Percentiles rank a stretch among this genome's conserved stretches.
Conservation (phyloP, 257 asterid genomes). For the Craterostigma plantagineum region DNA sequence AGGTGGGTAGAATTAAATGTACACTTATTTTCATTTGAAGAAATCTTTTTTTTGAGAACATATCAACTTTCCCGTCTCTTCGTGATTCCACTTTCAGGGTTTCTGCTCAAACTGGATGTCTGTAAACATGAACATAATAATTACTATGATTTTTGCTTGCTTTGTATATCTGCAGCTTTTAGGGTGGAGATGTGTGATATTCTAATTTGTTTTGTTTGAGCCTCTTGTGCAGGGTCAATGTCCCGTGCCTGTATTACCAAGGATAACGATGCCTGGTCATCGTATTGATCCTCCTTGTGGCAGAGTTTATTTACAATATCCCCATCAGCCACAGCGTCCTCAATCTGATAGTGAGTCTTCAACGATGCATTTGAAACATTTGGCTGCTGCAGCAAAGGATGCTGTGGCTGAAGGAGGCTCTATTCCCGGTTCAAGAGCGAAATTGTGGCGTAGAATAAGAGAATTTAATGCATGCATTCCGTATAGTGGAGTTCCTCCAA, state of each 20-base stretch:
- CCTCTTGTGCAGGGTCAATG: conserved; percentile 65
- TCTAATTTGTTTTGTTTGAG: conserved; percentile 6
- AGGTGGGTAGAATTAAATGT: conserved; percentile 36
- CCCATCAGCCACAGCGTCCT: conserved; percentile 34
- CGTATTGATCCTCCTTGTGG: conserved; percentile 98
- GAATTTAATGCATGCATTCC: conserved; percentile 95
- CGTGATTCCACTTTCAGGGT: no score
- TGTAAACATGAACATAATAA: no score
- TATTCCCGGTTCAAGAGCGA: conserved; percentile 99
- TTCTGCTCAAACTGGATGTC: no score
- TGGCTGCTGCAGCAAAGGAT: conserved; percentile 95
- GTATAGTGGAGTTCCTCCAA: conserved; percentile 72
- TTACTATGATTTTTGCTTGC: no score
- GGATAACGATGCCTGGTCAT: conserved; percentile 99
- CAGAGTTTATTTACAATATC: conserved; percentile 46
- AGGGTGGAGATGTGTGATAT: conserved; percentile 8
- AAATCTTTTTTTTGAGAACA: no score
- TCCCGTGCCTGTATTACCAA: conserved; percentile 79
- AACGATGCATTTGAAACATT: conserved; percentile 79
- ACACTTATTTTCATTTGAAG: background rate
- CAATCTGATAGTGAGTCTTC: conserved; percentile 57
- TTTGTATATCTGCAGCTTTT: conserved; percentile 3
- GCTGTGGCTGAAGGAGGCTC: conserved; percentile 99
- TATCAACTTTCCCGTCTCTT: no score
- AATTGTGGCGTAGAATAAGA: conserved; percentile 93